Conservation (phyloP, 2,329 filamentous ascomycete species). For the Fusarium sp. region DNA sequence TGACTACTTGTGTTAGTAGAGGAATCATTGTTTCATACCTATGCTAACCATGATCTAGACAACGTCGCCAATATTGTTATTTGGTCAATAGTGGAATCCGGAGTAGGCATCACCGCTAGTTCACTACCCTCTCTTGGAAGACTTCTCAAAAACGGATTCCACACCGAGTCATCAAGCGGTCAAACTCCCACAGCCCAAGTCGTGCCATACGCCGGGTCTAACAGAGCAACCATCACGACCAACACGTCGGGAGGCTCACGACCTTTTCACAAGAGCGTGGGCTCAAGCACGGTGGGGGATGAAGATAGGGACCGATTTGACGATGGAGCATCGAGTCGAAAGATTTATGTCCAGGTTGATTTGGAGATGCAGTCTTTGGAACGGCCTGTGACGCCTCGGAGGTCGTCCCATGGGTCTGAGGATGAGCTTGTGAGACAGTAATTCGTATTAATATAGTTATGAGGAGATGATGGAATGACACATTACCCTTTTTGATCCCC, state of each 20-base stretch:
- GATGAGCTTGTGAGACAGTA: not conserved
- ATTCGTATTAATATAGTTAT: not conserved
- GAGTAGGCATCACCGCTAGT: conserved; percentile 25
- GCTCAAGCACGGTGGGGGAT: not conserved
- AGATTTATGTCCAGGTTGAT: not conserved
- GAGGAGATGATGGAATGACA: not conserved
- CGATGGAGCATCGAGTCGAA: not conserved
- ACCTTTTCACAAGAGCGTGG: not conserved
- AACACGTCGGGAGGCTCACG: not conserved
- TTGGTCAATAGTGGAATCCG: conserved; percentile 31
- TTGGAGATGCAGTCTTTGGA: not conserved
- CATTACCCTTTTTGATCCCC: not conserved
- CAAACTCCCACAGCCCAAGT: not conserved
- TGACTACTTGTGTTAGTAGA: conserved; percentile 16
- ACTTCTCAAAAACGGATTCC: conserved; percentile 9
- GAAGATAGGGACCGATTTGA: not conserved
- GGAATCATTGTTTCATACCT: not conserved
- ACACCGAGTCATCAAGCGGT: not conserved
- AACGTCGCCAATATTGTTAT: conserved; percentile 15
- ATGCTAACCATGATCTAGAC: not conserved
- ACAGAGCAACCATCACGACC: not conserved
- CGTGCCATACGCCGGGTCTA: not conserved
- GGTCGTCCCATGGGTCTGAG: not conserved
- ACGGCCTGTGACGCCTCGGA: not conserved
- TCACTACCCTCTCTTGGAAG: conserved; percentile 22